Conservation (phyloP, 208 protist species). For the Wallacemonas sp. region DNA sequence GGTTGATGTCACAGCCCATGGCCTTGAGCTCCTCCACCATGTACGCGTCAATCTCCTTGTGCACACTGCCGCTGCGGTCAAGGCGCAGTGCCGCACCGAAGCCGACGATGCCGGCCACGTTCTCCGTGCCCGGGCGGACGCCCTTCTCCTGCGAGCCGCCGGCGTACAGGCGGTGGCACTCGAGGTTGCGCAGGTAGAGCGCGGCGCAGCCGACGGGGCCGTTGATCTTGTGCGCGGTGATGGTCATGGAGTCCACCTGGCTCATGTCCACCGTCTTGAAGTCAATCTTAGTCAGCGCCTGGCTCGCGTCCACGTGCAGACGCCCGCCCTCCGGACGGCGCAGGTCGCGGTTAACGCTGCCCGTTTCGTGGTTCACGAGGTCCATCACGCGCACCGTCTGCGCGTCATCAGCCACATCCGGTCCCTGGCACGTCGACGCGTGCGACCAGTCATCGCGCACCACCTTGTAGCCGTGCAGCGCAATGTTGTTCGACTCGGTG, state of each 20-base stretch:
- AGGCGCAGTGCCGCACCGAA: slow-evolving; percentile 68
- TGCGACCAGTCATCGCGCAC: slow-evolving; percentile 73
- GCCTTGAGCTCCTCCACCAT: slow-evolving; percentile 54
- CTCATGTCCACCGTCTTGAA: slow-evolving; percentile 57
- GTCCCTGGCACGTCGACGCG: slow-evolving; percentile 42
- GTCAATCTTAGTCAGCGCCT: slow-evolving; percentile 70
- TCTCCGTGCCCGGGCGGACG: slow-evolving; percentile 81
- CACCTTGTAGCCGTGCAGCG: slow-evolving; percentile 75
- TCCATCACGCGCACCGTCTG: slow-evolving; percentile 58
- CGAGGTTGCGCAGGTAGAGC: slow-evolving; percentile 63
- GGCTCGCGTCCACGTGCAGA: slow-evolving; percentile 76
- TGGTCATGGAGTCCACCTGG: slow-evolving; percentile 75
- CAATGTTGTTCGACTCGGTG: slow-evolving; percentile 85
- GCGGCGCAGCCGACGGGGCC: slow-evolving; percentile 76
- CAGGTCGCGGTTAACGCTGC: slow-evolving; percentile 51
- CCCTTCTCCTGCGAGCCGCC: slow-evolving; percentile 76
- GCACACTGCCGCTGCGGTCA: slow-evolving; percentile 60
- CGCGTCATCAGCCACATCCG: slow-evolving; percentile 27
- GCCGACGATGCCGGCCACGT: slow-evolving; percentile 75
- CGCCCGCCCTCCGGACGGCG: slow-evolving; percentile 50
- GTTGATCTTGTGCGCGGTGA: slow-evolving; percentile 87
- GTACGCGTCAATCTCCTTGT: slow-evolving; percentile 61
- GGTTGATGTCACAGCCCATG: slow-evolving; percentile 77
- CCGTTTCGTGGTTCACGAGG: slow-evolving; percentile 82
- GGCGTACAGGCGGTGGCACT: slow-evolving; percentile 48